phyloP scores from a whole-genome alignment of 2,329 filamentous ascomycete genomes.

The Penicillium sp. region DNA sequence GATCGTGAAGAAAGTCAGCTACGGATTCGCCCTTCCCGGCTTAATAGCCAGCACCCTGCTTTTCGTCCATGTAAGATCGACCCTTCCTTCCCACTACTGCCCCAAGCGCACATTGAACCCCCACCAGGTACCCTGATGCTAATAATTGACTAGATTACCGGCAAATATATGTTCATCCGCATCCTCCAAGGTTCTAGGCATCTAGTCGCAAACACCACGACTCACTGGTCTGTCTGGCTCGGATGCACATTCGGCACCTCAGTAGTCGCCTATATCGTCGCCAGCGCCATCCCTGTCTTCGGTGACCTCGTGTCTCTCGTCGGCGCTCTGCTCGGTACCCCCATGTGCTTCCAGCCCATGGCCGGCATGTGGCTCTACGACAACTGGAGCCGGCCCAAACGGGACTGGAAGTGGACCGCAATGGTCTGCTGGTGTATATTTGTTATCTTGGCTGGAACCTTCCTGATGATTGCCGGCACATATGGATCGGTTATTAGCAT shows the following conservation, averaged over 20 bases:
- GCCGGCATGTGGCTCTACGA: slow-evolving; percentile 49
- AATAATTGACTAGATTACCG: slow-evolving; percentile 13
- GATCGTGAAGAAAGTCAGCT: slow-evolving; percentile 44
- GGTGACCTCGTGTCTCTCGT: slow-evolving; percentile 25
- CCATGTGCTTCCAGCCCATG: slow-evolving; percentile 31
- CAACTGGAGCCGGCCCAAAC: slow-evolving; percentile 34
- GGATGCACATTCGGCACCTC: slow-evolving; percentile 20
- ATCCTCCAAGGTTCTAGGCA: slow-evolving; percentile 24
- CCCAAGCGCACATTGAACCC: neutral
- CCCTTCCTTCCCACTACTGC: neutral
- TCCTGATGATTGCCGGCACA: slow-evolving; percentile 47
- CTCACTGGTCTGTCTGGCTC: slow-evolving; percentile 27
- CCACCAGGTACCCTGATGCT: neutral
- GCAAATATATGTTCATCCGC: slow-evolving; percentile 25
- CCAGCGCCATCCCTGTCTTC: slow-evolving; percentile 29
- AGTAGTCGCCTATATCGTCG: slow-evolving; percentile 27
- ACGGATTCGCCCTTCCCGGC: slow-evolving; percentile 41
- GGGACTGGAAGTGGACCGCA: slow-evolving; percentile 15
- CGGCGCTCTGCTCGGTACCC: slow-evolving; percentile 25
- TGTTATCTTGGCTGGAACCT: slow-evolving; percentile 40
- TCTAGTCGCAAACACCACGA: slow-evolving; percentile 19
- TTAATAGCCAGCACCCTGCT: slow-evolving; percentile 30
- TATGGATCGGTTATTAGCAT: slow-evolving; percentile 47
- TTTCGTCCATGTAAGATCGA: slow-evolving; percentile 25
- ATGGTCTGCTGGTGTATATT: slow-evolving; percentile 28